These are phyloP conservation scores for Besnoitia besnoiti DNA, from an alignment of 169 alveolate genomes.

Conservation along the genomic window DNA sequence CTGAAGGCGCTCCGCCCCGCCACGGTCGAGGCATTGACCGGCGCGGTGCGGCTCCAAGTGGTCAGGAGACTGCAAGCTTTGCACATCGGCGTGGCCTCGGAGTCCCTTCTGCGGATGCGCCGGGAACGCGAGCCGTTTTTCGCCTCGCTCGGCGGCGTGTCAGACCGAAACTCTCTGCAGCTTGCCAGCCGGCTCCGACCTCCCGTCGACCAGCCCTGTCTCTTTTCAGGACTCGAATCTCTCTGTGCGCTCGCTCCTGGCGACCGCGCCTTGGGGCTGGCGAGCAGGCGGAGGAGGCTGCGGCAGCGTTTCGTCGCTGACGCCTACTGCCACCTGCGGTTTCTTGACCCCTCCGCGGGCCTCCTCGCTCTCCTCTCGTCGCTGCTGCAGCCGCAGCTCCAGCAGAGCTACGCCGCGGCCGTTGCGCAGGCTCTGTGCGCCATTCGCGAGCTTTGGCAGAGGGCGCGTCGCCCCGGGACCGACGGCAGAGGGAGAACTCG, in stretches of 20 bases:
- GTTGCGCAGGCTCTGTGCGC: background rate
- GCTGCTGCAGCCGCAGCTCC: conserved; percentile 4
- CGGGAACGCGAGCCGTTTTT: conserved; percentile 1
- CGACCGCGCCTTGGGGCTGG: too few relatives aligned
- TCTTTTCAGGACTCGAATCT: too few relatives aligned
- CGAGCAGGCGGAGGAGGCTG: too few relatives aligned
- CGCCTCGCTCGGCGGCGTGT: too few relatives aligned
- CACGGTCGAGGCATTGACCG: background rate
- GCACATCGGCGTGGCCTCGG: conserved; percentile 17
- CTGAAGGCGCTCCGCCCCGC: background rate
- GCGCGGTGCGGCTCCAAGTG: background rate
- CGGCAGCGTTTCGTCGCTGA: background rate
- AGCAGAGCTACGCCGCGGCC: background rate
- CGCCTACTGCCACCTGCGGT: background rate
- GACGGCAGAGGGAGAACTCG: background rate
- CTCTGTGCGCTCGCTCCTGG: too few relatives aligned
- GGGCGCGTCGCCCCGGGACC: too few relatives aligned
- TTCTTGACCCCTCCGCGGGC: background rate
- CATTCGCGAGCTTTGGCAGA: background rate
- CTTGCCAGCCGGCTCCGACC: too few relatives aligned
- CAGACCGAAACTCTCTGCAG: too few relatives aligned
- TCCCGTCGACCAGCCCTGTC: too few relatives aligned
- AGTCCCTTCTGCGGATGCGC: background rate
- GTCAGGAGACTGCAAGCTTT: conserved; percentile 6
- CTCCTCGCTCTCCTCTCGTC: background rate